Evolutionary conservation across 139 green algal species (phyloP), one percentile per base, ranked within the genome.

Genomic region (Haematococcus sp.): DNA sequence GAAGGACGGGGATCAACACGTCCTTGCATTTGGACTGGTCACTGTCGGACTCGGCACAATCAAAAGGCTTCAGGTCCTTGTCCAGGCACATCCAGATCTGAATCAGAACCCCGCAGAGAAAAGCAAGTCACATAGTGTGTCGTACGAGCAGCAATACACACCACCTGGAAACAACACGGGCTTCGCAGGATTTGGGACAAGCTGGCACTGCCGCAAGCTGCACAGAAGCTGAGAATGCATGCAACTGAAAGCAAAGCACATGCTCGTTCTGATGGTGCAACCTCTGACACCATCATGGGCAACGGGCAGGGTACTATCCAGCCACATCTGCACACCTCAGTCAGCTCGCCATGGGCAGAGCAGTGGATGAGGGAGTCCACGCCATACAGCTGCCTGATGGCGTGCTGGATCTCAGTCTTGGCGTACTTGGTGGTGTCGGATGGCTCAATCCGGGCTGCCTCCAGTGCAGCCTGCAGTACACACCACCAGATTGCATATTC

Each of bases 1-100:
- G 58, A 28, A 65, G n/a, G 4, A n/a, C 9, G 3, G 58, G 61
- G n/a, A 49, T 51, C 2, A 51, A 17, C 9, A 49, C 5, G 16
- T 27, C 7, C 4, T 15, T 23, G 61, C 61, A 54, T 15, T 30
- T 17, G 31, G 32, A 25, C n/a, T 51, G 34, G 7, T 51, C 28
- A n/a, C 17, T 35, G 31, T 25, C 32, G 3, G 30, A 22, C 31
- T 68, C 61, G 3, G 7, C 61, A 5, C 85, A 90, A 66, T 82
- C 70, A 23, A 87, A 71, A 30, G 80, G 63, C 43, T 63, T 59
- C 16, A 91, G 66, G 32, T 88, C 56, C 69, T 84, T 82, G 75
- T 78, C 79, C 3, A 92, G 46, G 56, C 87, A 92, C 77, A 90
- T 86, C 87, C 87, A 91, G 19, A 90, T 71, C 85, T 90, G 76